Conservation (phyloP, 1,284 basidiomycete species). For the Pulveroboletus sp. region DNA sequence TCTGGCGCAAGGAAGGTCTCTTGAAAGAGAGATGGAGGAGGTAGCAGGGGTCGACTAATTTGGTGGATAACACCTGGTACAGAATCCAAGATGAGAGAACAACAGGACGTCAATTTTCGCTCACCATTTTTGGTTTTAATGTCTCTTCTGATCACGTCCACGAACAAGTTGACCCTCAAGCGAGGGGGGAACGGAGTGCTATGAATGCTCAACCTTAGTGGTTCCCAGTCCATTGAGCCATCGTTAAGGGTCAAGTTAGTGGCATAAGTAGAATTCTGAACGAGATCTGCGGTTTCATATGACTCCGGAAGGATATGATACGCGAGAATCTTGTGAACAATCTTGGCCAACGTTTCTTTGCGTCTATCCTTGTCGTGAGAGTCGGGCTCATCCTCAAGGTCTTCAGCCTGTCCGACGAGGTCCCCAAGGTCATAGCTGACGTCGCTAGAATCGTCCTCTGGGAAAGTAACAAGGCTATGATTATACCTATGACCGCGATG, state of each 20-base stretch:
- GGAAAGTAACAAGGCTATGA: background rate
- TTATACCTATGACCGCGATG: background rate
- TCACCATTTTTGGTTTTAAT: slow-evolving; percentile 56
- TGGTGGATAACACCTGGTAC: slow-evolving; percentile 53
- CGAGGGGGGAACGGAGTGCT: slow-evolving; percentile 34
- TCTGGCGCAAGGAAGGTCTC: slow-evolving; percentile 52
- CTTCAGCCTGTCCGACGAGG: slow-evolving; percentile 21
- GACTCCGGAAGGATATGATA: slow-evolving; percentile 60
- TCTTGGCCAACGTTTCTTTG: slow-evolving; percentile 50
- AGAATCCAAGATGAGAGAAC: background rate
- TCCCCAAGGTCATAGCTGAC: slow-evolving; percentile 16
- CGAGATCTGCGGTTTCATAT: slow-evolving; percentile 41
- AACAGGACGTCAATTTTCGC: background rate
- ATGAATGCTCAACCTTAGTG: slow-evolving; percentile 53
- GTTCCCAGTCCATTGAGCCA: slow-evolving; percentile 49
- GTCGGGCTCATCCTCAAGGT: slow-evolving; percentile 25
- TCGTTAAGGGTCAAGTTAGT: slow-evolving; percentile 52
- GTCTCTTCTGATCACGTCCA: slow-evolving; percentile 45
- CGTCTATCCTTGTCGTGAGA: slow-evolving; percentile 44
- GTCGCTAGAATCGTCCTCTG: background rate
- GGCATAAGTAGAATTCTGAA: slow-evolving; percentile 56
- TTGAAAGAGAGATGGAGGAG: slow-evolving; percentile 60
- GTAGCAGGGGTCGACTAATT: slow-evolving; percentile 56
- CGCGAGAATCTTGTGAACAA: slow-evolving; percentile 53
- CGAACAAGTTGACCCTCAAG: slow-evolving; percentile 53